Evolutionary conservation across 2,329 filamentous ascomycete genomes (phyloP).

Genomic region (Clonostachys solani): DNA sequence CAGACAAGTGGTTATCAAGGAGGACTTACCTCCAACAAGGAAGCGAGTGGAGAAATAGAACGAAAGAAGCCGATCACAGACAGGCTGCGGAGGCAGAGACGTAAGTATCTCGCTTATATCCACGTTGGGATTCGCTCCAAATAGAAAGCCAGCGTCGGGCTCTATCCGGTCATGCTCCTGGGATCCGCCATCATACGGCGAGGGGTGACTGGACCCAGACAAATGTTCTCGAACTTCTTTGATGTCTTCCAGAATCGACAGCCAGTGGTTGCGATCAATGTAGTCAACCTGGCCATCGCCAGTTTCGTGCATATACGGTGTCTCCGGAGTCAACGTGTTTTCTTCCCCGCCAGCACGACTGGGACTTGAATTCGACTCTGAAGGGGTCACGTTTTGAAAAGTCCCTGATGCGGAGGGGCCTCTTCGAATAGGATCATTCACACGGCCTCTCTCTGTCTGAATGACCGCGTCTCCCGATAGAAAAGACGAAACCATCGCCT

Average conservation of each 20-base stretch:
- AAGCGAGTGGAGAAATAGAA: constrained; percentile 18
- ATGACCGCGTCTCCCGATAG: constrained; percentile 5
- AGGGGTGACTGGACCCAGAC: constrained; percentile 3
- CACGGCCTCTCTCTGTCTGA: background rate
- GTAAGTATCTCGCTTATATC: constrained; percentile 9
- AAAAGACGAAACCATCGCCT: constrained; percentile 15
- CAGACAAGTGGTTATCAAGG: no score
- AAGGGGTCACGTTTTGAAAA: background rate
- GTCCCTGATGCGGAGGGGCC: background rate
- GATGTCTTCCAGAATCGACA: constrained; percentile 26
- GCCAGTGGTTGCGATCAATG: constrained; percentile 24
- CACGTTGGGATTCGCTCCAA: background rate
- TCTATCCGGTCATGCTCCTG: background rate
- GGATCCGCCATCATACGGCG: background rate
- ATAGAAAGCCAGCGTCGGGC: background rate
- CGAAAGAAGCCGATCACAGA: constrained; percentile 21
- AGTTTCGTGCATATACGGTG: constrained; percentile 40
- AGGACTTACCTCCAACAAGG: constrained; percentile 14
- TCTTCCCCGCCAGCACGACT: constrained; percentile 21
- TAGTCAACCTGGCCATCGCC: constrained; percentile 24
- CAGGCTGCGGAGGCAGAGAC: constrained; percentile 12
- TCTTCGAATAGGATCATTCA: background rate
- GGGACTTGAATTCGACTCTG: background rate
- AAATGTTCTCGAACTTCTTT: constrained; percentile 23
- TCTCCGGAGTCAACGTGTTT: constrained; percentile 37